These are phyloP conservation scores for Aspergillus alliaceus DNA, from an alignment of 2,329 filamentous ascomycete genomes.

Conservation along the genomic window DNA sequence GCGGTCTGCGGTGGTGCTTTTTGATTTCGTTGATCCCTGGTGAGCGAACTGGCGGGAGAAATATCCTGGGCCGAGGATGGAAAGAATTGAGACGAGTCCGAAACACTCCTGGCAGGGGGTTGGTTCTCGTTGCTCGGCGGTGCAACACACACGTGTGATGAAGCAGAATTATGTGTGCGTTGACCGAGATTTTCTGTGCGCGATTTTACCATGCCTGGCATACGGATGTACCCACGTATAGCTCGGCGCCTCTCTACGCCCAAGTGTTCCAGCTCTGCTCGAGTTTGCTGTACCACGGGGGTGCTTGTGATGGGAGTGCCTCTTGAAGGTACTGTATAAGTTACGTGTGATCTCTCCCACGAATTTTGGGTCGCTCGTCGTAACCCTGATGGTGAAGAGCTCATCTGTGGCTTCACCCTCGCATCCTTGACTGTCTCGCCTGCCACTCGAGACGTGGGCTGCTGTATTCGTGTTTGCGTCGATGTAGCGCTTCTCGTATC, in stretches of 20 bases:
- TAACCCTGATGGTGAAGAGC: conserved; percentile 27
- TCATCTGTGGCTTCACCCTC: conserved; percentile 26
- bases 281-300: conserved; percentile 12
- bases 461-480: conserved; percentile 16
- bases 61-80: conserved; percentile 1
- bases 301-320: conserved; percentile 13
- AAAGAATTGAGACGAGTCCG: conserved; percentile 3
- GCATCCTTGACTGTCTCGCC: conserved; percentile 30
- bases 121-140: conserved; percentile 3
- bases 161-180: conserved; percentile 16
- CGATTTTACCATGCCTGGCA: conserved; percentile 28
- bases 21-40: background rate
- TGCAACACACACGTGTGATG: background rate
- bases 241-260: conserved; percentile 16
- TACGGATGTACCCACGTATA: conserved; percentile 42
- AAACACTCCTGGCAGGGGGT: conserved; percentile 8
- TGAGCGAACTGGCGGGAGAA: conserved; percentile 1
- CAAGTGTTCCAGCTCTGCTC: conserved; percentile 7
- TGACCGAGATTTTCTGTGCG: conserved; percentile 26
- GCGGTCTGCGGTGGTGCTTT: conserved; percentile 5
- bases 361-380: conserved; percentile 25
- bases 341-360: conserved; percentile 22
- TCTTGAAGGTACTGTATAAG: conserved; percentile 23
- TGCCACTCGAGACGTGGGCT: conserved; percentile 19
- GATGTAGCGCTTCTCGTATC: conserved; percentile 18